Evolutionary conservation across 257 asterid genomes (phyloP), one percentile per base, ranked within the genome.

Genomic region (Cordia subcordata): DNA sequence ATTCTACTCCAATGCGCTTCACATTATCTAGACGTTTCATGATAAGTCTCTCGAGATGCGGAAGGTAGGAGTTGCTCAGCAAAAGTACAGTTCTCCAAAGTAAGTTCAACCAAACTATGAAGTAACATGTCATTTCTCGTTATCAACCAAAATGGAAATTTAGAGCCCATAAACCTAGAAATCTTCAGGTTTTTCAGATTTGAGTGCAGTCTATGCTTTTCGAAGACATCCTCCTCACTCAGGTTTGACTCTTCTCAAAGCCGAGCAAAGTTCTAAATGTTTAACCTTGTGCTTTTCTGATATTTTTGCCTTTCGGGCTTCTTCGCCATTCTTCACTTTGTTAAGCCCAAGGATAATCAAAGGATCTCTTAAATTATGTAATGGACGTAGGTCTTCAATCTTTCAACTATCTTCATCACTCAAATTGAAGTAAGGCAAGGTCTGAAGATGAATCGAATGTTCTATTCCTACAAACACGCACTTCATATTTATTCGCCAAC

Each of bases 181-280:
- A 73, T 49, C 2, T 5, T 8, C 20, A 66, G 21, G 13, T 20
- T n/a, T 40, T 67, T 58, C 18, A 70, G 8, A 56, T 45, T 16
- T 8, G 53, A 49, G 54, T 69, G 73, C 8, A 79, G 79, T 49
- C 58, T 47, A 13, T 72, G 74, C 18, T 79, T 76, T n/a, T 77
- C 82, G 57, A 77, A 39, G 10, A 77, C 76, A 23, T 19, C 22
- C 44, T 57, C 61, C 42, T 68, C 57, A 22, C 69, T 44, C 15
- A 42, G 3, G 35, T 27, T 6, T 42, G 47, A 4, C 8, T 10
- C 45, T n/a, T 64, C 60, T 27, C 39, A 22, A 8, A n/a, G 13
- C 16, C 81, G 77, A 64, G 17, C 5, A 8, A 57, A 72, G 32
- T 38, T 17, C 16, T 57, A 75, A 62, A 42, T 42, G 47, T 9